Evolutionary conservation across 2,329 filamentous ascomycete species (phyloP), one percentile per base, ranked within the genome.

Genomic region (Macroventuria anomochaeta): DNA sequence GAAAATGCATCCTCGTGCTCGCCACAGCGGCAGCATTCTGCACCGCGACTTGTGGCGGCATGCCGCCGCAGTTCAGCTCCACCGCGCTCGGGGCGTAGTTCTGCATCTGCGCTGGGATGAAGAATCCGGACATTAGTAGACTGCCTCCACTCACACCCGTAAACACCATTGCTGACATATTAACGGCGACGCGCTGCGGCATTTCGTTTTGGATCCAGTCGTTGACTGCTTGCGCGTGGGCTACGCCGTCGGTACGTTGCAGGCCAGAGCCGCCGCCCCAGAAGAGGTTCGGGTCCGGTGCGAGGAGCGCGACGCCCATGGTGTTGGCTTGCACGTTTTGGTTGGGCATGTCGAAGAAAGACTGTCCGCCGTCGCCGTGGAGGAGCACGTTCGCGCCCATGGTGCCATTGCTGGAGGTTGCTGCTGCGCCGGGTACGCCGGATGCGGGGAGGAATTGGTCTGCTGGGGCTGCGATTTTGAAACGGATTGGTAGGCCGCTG

Each of bases 331-430:
- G 79, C 10, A 83, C 79, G 15, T 76, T 78, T 60, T 84, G 80
- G 68, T 84, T 84, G 29, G 81, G 81, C 71, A 83, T 82, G 64
- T 82, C 81, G 69, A 83, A 82, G 76, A 84, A 84, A 11, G 80
- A 83, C 61, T 84, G 80, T 6, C 83, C 83, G 34, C 83, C 83
- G 64, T 86, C 83, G 42, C 83, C 83, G 65, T 86, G 83, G 3
- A 86, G 77, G 29, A 86, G 77, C 12, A 86, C 79, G 61, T 85
- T 85, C 6, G 83, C 74, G 42, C 70, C 71, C 25, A 82, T 71
- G 5, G 70, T 68, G 29, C 72, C 71, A 32, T 69, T 67, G 2
- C 66, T 36, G 11, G 70, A 67, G 2, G 71, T 70, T 26, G 72
- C 71, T 18, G 69, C 63, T 13, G 73, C 81, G 29, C 81, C 82